Conservation (phyloP, 805 yeast species). For the Yarrowia sp. region DNA sequence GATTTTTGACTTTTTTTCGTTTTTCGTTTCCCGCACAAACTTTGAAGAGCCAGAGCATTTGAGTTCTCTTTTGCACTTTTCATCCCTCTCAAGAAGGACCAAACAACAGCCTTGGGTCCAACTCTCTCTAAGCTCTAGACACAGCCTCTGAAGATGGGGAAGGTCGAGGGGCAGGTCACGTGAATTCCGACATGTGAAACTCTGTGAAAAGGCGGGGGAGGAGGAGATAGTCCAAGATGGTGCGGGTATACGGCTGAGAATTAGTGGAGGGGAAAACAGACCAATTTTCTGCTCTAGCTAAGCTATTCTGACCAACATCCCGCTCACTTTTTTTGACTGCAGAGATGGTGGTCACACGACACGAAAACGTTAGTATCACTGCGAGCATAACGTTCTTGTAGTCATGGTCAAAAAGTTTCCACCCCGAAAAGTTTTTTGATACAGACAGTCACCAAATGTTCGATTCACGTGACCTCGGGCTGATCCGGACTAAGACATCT, state of each 20-base stretch:
- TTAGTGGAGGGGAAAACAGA: not conserved
- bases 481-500: not conserved
- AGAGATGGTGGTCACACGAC: not conserved
- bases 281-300: not conserved
- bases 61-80: not conserved
- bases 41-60: not conserved
- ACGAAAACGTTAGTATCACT: not conserved
- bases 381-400: not conserved
- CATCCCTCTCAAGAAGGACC: not conserved
- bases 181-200: not conserved
- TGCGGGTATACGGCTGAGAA: not conserved
- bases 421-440: not conserved
- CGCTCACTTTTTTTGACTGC: not conserved
- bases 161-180: constrained; percentile 16
- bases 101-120: not conserved
- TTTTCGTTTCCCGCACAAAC: not conserved
- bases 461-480: not conserved
- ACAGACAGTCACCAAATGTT: not conserved
- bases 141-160: constrained; percentile 13
- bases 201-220: not conserved
- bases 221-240: not conserved
- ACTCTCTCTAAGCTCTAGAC: no score
- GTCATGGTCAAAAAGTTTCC: not conserved
- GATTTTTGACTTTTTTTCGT: not conserved
- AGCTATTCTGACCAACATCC: not conserved